These are phyloP conservation scores for Tetracladium marchalianum DNA, from an alignment of 495 filamentous ascomycete species.

Conservation along the genomic window DNA sequence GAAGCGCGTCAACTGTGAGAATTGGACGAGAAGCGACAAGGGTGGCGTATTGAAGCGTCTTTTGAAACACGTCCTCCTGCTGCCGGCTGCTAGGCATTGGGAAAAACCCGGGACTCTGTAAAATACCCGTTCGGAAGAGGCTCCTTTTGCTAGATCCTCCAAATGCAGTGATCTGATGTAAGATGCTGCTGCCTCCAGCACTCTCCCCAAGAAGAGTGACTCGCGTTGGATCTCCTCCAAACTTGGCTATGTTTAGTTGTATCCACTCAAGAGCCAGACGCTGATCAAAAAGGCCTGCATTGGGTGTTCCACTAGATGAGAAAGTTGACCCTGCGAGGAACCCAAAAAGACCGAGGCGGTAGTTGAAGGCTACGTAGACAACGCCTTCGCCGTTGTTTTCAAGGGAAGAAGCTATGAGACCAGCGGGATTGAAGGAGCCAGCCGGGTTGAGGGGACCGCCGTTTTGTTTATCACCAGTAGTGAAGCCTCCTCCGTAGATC, in stretches of 20 bases:
- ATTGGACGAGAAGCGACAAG: constrained; percentile 6
- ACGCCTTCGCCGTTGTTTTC: constrained; percentile 33
- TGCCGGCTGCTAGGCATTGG: constrained; percentile 11
- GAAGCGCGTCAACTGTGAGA: constrained; percentile 37
- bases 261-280: constrained; percentile 63
- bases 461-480: constrained; percentile 38
- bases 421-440: constrained; percentile 31
- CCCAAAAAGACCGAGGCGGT: constrained; percentile 41
- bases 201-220: constrained; percentile 67
- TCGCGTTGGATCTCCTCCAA: constrained; percentile 55
- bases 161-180: constrained; percentile 56
- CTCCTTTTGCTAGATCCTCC: constrained; percentile 26
- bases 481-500: constrained; percentile 53
- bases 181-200: constrained; percentile 54
- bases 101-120: constrained; percentile 18
- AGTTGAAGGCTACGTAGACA: constrained; percentile 54
- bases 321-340: constrained; percentile 43
- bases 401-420: constrained; percentile 33
- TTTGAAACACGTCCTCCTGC: constrained; percentile 10
- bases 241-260: constrained; percentile 54
- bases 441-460: too few relatives aligned
- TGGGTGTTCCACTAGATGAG: constrained; percentile 36
- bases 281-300: constrained; percentile 60
- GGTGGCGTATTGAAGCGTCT: constrained; percentile 8
- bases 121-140: constrained; percentile 20